Percentiles rank a stretch among this genome's conserved stretches.
Conservation (phyloP, 345 rosid genomes). For the Hibiscus mutabilis region DNA sequence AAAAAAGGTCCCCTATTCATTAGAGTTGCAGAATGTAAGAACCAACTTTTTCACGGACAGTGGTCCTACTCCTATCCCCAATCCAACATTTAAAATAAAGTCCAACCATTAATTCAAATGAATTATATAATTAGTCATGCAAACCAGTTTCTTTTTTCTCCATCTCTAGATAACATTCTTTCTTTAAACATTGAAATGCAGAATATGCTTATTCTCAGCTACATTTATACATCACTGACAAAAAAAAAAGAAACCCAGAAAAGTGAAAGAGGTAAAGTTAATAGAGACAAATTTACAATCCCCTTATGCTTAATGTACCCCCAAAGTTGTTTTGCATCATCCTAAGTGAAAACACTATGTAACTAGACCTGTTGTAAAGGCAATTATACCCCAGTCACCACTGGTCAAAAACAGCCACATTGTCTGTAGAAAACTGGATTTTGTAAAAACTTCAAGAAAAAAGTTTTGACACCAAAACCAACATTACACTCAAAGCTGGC, state of each 20-base stretch:
- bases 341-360: slow-evolving; percentile 17
- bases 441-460: not conserved
- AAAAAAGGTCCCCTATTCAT: slow-evolving; percentile 9
- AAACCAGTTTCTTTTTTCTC: not conserved
- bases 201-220: not conserved
- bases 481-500: slow-evolving; percentile 26
- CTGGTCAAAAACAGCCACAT: slow-evolving; percentile 12
- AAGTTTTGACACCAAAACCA: slow-evolving; percentile 15
- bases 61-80: not conserved
- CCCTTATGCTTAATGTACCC: not conserved
- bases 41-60: not conserved
- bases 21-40: slow-evolving; percentile 1
- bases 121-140: too few species aligned
- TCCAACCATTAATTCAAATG: too few species aligned
- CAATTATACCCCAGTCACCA: slow-evolving; percentile 19
- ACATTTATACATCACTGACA: not conserved
- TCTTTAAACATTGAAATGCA: not conserved
- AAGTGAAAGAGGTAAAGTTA: not conserved
- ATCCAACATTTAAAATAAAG: not conserved
- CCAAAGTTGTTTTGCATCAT: not conserved
- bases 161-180: not conserved
- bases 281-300: not conserved
- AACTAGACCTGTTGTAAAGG: slow-evolving; percentile 5
- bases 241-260: not conserved
- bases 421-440: slow-evolving; percentile 2